Evolutionary conservation across 73 alveolate species (phyloP), one percentile per base, ranked within the genome.

Genomic region (Paramecium primaurelia): DNA sequence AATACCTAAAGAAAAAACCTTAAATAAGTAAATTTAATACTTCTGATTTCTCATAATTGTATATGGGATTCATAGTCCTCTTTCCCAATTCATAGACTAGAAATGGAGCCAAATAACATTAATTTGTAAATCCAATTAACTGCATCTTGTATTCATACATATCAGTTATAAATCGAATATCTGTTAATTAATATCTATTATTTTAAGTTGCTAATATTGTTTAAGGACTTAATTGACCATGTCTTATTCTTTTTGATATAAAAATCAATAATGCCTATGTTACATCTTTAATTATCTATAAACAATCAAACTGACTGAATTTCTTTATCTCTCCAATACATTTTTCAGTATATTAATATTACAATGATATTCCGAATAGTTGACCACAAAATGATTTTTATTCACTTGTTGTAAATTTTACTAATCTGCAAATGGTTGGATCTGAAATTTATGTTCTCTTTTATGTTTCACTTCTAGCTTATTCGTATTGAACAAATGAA

Each of bases 1-100:
- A 6, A 80, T 18, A 44, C 91, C 91, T 20, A 80, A 64, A 10
- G 91, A 80, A n/a, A 80, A 80, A 22, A 80, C 73, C 91, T 80
- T 28, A 14, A 14, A 40, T 40, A 44, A 8, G 22, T 6, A 44
- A 11, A 47, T 26, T 26, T 26, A 20, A 40, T 80, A 80, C 91
- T 26, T 80, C 91, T 14, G 64, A 32, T 80, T 80, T 80, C 58
- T 80, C 91, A 80, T 80, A 47, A 25, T 80, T 80, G 28, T 80
- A 80, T 10, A 80, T 80, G 2, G 91, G 91, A 18, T 80, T 80
- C 36, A 44, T 25, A 6, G 91, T 80, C 28, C 91, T 42, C 22
- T 80, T 80, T 8, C 91, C 91, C 18, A 80, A 47, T n/a, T 80
- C 91, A 10, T 47, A 28, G 16, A 80, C 47, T 45, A 80, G 51